A percentile compares a stretch with the other conserved stretches of the same genome.
Conservation (phyloP, 2,329 filamentous ascomycete species). For the Simplicillium aogashimaense region DNA sequence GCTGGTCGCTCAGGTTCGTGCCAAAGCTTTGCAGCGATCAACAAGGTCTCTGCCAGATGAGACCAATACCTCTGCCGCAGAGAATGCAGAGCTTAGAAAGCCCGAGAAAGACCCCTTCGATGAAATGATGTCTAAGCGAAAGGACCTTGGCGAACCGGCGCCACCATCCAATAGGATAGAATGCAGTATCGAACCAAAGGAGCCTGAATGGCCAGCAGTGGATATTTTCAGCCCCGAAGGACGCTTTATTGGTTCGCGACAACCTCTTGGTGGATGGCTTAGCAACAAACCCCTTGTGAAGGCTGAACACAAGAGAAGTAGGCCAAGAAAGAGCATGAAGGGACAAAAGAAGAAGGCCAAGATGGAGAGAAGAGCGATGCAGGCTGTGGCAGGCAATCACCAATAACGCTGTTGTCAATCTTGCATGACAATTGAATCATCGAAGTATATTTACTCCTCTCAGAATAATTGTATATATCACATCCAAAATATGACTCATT, state of each 20-base stretch:
- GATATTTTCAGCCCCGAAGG: constrained; percentile 83
- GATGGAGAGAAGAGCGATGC: constrained; percentile 14
- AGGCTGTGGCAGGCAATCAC: no score
- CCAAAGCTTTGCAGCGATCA: constrained; percentile 30
- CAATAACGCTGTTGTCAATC: no score
- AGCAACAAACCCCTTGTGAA: constrained; percentile 46
- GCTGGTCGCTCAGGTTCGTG: constrained; percentile 70
- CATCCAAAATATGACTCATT: no score
- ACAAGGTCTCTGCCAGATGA: constrained; percentile 9
- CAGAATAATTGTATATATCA: no score
- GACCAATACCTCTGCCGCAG: constrained; percentile 11
- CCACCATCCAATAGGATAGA: neutral
- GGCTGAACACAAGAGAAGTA: constrained; percentile 34
- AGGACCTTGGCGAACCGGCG: constrained; percentile 6
- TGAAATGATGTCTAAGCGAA: constrained; percentile 15
- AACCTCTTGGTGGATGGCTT: constrained; percentile 63
- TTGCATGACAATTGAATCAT: no score
- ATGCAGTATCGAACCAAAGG: constrained; percentile 6
- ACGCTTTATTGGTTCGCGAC: constrained; percentile 59
- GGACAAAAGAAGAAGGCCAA: constrained; percentile 36
- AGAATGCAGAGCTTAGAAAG: constrained; percentile 8
- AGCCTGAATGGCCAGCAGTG: constrained; percentile 54
- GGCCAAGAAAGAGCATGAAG: constrained; percentile 64
- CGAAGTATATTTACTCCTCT: no score
- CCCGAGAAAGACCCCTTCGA: constrained; percentile 13